phyloP scores from a whole-genome alignment of 805 yeast species.

The Zygoascus ofunaensis region DNA sequence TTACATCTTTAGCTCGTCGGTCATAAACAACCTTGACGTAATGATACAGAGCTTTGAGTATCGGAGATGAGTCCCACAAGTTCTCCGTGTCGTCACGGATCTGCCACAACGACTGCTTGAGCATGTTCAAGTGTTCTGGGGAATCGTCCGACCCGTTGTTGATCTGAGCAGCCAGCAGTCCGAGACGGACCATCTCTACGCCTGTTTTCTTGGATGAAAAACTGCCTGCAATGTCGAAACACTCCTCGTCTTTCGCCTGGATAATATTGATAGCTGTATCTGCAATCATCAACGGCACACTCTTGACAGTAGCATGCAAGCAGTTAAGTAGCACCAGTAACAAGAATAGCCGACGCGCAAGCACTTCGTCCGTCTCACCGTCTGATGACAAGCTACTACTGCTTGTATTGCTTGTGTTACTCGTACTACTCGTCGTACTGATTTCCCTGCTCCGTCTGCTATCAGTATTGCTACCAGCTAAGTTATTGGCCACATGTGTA shows the following conservation, averaged over 20 bases:
- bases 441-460: neutral
- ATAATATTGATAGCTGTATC: slow-evolving; percentile 16
- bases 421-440: neutral
- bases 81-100: slow-evolving; percentile 11
- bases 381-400: neutral
- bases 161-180: slow-evolving; percentile 4
- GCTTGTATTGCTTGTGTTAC: neutral
- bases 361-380: slow-evolving; percentile 3
- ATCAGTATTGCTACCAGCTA: neutral
- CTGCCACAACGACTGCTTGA: neutral
- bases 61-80: slow-evolving; percentile 20
- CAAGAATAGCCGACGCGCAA: slow-evolving; percentile 21
- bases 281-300: slow-evolving; percentile 21
- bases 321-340: slow-evolving; percentile 24
- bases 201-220: slow-evolving; percentile 7
- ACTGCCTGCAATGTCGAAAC: slow-evolving; percentile 6
- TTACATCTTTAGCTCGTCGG: neutral
- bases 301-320: slow-evolving; percentile 19
- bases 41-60: slow-evolving; percentile 18
- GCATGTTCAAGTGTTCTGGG: neutral
- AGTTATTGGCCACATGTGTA: too few relatives aligned
- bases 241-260: slow-evolving; percentile 12
- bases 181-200: slow-evolving; percentile 15
- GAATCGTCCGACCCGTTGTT: slow-evolving; percentile 5
- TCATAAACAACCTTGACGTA: slow-evolving; percentile 11